phyloP scores from a whole-genome alignment of 148 eudicot species.

The Persicaria tinctoria region DNA sequence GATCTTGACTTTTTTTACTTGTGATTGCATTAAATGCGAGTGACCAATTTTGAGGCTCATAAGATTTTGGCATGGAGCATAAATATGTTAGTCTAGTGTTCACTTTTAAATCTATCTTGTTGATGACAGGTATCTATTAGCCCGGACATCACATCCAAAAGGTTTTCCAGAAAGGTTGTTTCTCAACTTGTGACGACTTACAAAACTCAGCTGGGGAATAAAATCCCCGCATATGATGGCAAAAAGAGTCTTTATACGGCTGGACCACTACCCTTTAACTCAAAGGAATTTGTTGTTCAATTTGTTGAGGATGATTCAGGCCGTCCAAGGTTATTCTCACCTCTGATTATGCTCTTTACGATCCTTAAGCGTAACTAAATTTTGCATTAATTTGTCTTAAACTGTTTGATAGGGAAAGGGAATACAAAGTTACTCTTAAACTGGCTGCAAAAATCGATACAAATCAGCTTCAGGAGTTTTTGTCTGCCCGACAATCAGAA shows the following conservation, averaged over 20 bases:
- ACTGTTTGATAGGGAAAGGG: conserved; percentile 19
- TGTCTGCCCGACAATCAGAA: conserved; percentile 34
- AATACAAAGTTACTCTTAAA: conserved; percentile 50
- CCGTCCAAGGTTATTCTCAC: conserved; percentile 8
- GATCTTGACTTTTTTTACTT: background rate
- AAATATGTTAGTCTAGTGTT: background rate
- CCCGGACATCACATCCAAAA: conserved; percentile 53
- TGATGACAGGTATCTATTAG: conserved; percentile 40
- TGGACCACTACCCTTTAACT: conserved; percentile 50
- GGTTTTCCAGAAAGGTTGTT: conserved; percentile 40
- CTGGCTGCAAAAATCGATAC: conserved; percentile 45
- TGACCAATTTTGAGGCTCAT: background rate
- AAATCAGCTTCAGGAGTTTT: conserved; percentile 39
- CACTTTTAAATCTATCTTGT: background rate
- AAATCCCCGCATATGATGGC: conserved; percentile 57
- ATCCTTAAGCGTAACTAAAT: background rate
- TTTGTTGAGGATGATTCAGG: conserved; percentile 21
- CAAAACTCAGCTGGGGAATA: conserved; percentile 29
- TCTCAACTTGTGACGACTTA: conserved; percentile 21
- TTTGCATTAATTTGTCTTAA: background rate
- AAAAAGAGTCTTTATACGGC: conserved; percentile 57
- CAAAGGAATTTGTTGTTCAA: conserved; percentile 51
- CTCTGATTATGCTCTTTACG: background rate
- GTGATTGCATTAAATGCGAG: background rate
- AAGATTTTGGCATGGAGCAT: background rate